Percentiles rank a stretch among this genome's conserved stretches.
Conservation (phyloP, 2,329 filamentous ascomycete species). For the Teratosphaeriaceae sp. region DNA sequence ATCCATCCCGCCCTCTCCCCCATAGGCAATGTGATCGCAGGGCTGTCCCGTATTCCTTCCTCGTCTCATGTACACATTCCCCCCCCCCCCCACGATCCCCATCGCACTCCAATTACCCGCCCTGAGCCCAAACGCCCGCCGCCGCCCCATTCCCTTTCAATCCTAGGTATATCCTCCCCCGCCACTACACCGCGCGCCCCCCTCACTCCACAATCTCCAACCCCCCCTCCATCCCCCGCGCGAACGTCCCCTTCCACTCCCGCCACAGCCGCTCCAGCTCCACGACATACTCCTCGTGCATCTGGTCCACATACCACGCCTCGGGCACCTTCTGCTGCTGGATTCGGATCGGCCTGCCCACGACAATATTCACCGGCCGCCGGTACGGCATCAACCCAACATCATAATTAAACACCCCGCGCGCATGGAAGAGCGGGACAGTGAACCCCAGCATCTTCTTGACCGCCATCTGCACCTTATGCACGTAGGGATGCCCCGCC, state of each 20-base stretch:
- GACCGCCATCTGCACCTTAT: conserved; percentile 73
- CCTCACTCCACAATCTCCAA: conserved; percentile 57
- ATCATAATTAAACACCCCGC: conserved; percentile 93
- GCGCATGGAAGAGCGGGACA: conserved; percentile 79
- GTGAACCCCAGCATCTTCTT: conserved; percentile 90
- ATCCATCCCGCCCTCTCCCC: too few species aligned
- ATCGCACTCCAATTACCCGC: too few species aligned
- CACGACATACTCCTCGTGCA: conserved; percentile 71
- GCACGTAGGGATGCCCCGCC: conserved; percentile 68
- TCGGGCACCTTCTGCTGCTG: conserved; percentile 57
- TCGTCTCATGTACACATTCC: too few species aligned
- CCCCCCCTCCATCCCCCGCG: conserved; percentile 55
- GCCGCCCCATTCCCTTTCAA: too few species aligned
- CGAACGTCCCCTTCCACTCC: conserved; percentile 70
- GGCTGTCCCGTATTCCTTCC: too few species aligned
- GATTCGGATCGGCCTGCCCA: conserved; percentile 74
- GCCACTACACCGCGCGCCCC: neutral
- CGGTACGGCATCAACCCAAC: conserved; percentile 94
- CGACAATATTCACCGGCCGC: conserved; percentile 78
- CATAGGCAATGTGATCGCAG: too few species aligned
- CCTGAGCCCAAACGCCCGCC: too few species aligned
- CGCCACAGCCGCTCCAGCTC: conserved; percentile 71
- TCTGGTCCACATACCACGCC: conserved; percentile 67
- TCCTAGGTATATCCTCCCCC: too few species aligned
- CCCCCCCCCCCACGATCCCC: too few species aligned